A percentile compares a stretch with the other conserved stretches of the same genome.
Conservation (phyloP, 768 basidiomycete genomes). For the Tylopilus intermedius region DNA sequence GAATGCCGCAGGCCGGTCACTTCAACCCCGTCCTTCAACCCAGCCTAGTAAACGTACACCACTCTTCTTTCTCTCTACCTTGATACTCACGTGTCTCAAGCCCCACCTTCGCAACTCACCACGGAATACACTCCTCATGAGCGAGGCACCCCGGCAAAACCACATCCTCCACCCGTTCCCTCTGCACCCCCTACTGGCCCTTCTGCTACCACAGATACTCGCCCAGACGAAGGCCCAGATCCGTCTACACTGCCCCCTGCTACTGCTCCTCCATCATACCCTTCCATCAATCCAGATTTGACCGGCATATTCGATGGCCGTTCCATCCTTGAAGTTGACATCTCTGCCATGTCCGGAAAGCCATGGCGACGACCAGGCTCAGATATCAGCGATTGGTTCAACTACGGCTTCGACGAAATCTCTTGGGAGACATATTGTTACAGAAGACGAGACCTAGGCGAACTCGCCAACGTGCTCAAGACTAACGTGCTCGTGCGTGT, state of each 20-base stretch:
- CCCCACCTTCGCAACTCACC: constrained; percentile 55
- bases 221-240: constrained; percentile 52
- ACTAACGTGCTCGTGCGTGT: constrained; percentile 72
- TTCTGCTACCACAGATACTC: constrained; percentile 14
- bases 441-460: constrained; percentile 74
- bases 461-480: constrained; percentile 75
- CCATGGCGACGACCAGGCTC: constrained; percentile 90
- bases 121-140: constrained; percentile 80
- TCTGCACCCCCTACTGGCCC: constrained; percentile 21
- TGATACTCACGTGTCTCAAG: constrained; percentile 15
- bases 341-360: constrained; percentile 70
- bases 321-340: constrained; percentile 80
- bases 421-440: constrained; percentile 93
- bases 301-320: constrained; percentile 68
- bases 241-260: constrained; percentile 60
- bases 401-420: constrained; percentile 97
- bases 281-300: constrained; percentile 63
- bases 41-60: constrained; percentile 29
- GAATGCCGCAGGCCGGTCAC: constrained; percentile 29
- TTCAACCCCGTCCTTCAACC: constrained; percentile 29
- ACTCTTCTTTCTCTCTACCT: neutral
- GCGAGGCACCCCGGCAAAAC: constrained; percentile 45
- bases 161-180: constrained; percentile 14
- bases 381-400: constrained; percentile 97
- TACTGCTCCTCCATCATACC: constrained; percentile 74